Conservation (phyloP, 257 asterid species). For the Salvia rosmarinus region DNA sequence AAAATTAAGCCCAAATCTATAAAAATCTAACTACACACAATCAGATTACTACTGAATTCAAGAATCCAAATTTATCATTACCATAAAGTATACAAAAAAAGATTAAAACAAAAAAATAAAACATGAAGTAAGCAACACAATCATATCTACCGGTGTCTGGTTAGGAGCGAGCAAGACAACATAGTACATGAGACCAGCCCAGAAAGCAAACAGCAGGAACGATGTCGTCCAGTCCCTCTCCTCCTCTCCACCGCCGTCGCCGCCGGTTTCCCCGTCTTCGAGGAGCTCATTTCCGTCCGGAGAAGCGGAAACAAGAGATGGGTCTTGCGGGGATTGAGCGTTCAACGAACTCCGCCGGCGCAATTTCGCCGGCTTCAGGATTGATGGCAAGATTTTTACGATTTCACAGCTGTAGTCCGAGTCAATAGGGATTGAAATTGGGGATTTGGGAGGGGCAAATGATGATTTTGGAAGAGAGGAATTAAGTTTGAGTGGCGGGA, state of each 20-base stretch:
- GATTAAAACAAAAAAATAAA: neutral
- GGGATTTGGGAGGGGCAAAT: constrained; percentile 20
- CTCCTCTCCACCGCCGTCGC: constrained; percentile 52
- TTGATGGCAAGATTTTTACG: constrained; percentile 32
- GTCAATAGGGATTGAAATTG: constrained; percentile 4
- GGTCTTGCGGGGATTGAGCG: constrained; percentile 52
- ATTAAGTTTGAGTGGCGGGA: constrained; percentile 36
- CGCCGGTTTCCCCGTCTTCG: constrained; percentile 34
- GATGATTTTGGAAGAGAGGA: constrained; percentile 25
- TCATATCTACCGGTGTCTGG: constrained; percentile 79
- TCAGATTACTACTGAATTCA: neutral
- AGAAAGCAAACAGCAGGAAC: constrained; percentile 68
- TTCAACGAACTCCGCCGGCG: constrained; percentile 46
- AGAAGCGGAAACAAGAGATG: constrained; percentile 39
- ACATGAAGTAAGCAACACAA: neutral
- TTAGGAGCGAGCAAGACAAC: constrained; percentile 75
- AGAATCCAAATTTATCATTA: neutral
- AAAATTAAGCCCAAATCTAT: constrained; percentile 22
- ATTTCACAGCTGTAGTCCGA: constrained; percentile 2
- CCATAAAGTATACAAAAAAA: neutral
- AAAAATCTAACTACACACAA: constrained; percentile 4
- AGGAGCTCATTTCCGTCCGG: constrained; percentile 40
- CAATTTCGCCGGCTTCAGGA: constrained; percentile 29
- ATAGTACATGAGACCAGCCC: constrained; percentile 85
- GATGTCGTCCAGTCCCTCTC: constrained; percentile 93